Percentiles rank a stretch among this genome's conserved stretches.
Evolutionary conservation across 768 basidiomycete species (phyloP).

Genomic region (Neoboletus magnificus): DNA sequence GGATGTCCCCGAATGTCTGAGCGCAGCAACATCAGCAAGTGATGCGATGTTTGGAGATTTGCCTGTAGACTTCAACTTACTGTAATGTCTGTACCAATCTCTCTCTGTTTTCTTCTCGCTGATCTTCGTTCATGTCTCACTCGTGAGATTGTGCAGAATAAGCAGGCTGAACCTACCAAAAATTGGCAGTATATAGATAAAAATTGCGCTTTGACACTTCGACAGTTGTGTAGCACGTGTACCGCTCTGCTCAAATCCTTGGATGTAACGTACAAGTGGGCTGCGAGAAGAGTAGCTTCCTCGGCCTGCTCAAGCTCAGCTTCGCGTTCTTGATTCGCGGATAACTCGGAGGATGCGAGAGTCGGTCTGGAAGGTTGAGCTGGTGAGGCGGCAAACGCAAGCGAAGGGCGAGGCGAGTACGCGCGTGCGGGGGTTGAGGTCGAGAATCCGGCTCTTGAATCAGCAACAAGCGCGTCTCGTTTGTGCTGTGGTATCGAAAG

Average conservation of each 20-base stretch:
- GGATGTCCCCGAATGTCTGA: conserved; percentile 70
- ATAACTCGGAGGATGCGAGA: conserved; percentile 15
- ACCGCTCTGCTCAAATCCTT: conserved; percentile 77
- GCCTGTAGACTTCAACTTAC: conserved; percentile 38
- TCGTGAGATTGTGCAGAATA: conserved; percentile 3
- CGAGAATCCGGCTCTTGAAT: conserved; percentile 40
- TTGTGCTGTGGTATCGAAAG: conserved; percentile 53
- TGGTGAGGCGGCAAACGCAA: conserved; percentile 33
- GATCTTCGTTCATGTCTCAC: conserved; percentile 44
- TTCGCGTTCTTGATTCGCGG: conserved; percentile 37
- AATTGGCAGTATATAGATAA: conserved; percentile 77
- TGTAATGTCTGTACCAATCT: conserved; percentile 81
- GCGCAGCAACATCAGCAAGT: conserved; percentile 1
- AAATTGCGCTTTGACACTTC: conserved; percentile 72
- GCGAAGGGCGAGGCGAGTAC: conserved; percentile 39
- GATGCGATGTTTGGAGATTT: neutral
- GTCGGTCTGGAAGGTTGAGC: conserved; percentile 31
- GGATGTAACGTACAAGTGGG: conserved; percentile 67
- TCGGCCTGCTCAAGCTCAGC: conserved; percentile 56
- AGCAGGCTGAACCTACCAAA: conserved; percentile 55
- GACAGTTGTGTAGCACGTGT: conserved; percentile 60
- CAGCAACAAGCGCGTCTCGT: conserved; percentile 33
- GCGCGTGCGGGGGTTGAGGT: conserved; percentile 59
- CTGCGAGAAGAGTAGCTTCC: conserved; percentile 69
- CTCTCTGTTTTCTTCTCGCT: conserved; percentile 79